These are phyloP conservation scores for Chaetomium olivaceum DNA, from an alignment of 2,329 filamentous ascomycete genomes.

Conservation along the genomic window DNA sequence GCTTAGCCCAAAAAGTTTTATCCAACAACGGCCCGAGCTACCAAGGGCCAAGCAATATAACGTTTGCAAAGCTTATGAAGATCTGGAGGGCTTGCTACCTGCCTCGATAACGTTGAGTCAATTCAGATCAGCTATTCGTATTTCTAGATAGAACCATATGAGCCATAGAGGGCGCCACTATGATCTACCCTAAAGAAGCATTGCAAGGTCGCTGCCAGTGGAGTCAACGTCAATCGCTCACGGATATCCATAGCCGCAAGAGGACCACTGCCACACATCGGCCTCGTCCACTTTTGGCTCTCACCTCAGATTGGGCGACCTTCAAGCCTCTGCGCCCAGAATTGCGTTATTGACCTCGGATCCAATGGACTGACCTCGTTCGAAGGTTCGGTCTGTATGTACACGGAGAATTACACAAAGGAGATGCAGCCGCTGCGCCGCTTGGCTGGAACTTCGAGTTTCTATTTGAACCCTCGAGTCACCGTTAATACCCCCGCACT, in stretches of 20 bases:
- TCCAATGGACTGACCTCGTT: background rate
- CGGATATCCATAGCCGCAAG: background rate
- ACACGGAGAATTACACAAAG: background rate
- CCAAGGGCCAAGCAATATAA: too few species aligned
- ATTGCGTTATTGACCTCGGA: background rate
- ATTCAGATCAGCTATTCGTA: too few species aligned
- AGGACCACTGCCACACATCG: background rate
- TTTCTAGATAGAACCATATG: background rate
- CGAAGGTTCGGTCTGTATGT: background rate
- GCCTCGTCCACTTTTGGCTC: background rate
- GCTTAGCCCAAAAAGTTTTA: too few species aligned
- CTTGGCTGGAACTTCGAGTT: background rate
- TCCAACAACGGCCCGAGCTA: too few species aligned
- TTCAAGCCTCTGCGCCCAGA: background rate
- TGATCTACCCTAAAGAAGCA: background rate
- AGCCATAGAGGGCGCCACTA: background rate
- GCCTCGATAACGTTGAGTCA: too few species aligned
- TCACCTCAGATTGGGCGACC: background rate
- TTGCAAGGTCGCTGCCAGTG: background rate
- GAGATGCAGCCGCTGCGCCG: background rate
- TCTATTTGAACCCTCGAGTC: background rate
- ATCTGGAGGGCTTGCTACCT: too few species aligned
- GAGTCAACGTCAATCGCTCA: background rate
- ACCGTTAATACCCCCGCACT: conserved; percentile 7
- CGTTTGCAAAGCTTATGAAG: too few species aligned